A percentile compares a stretch with the other conserved stretches of the same genome.
Conservation (phyloP, 192 early-diverging fungal species). For the Martensiomyces pterosporus region DNA sequence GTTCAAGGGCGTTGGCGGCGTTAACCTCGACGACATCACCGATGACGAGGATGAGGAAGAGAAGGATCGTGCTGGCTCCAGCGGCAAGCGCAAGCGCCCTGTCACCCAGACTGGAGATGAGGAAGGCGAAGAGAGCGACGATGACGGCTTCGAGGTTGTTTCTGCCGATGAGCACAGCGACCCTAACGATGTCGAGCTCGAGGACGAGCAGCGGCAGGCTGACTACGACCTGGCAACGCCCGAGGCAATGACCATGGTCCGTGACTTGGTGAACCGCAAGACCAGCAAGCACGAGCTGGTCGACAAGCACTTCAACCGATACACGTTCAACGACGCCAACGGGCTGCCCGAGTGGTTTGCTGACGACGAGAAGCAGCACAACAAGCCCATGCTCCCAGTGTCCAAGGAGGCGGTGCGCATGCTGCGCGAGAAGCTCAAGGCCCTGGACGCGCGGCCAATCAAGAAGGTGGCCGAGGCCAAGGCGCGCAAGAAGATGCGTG, state of each 20-base stretch:
- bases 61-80: no score
- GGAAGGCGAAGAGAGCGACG: constrained; percentile 22
- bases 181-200: constrained; percentile 40
- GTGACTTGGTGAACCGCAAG: constrained; percentile 73
- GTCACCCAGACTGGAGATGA: constrained; percentile 46
- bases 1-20: constrained; percentile 67
- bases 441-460: constrained; percentile 94
- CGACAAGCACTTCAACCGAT: constrained; percentile 88
- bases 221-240: constrained; percentile 79
- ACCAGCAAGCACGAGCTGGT: constrained; percentile 78
- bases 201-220: constrained; percentile 47
- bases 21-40: constrained; percentile 53
- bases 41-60: constrained; percentile 57
- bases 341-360: constrained; percentile 89
- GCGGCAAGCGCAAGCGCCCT: constrained; percentile 53
- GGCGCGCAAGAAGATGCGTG: constrained; percentile 88
- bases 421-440: constrained; percentile 76
- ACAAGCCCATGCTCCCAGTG: constrained; percentile 85
- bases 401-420: constrained; percentile 93
- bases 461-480: constrained; percentile 99
- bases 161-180: constrained; percentile 40
- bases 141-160: constrained; percentile 54
- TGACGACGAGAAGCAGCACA: constrained; percentile 87
- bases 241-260: constrained; percentile 85
- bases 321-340: constrained; percentile 80